Percentiles rank a stretch among this genome's conserved stretches.
Evolutionary conservation across 192 early-diverging fungal genomes (phyloP).

Genomic region (Glomus cerebriforme): DNA sequence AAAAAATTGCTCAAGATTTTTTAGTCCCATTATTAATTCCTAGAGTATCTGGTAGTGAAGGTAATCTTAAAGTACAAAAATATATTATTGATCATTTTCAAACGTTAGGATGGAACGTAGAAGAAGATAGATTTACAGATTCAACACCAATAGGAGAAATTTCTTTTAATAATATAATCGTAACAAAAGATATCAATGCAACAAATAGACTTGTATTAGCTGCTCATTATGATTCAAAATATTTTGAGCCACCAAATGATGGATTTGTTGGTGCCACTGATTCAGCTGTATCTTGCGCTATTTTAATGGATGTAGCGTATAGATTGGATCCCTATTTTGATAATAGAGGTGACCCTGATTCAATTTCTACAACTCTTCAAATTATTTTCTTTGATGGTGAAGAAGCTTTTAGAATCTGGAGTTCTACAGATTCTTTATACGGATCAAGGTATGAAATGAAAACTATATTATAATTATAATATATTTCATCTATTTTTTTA

Average conservation of each 20-base stretch:
- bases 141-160: slow-evolving; percentile 77
- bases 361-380: slow-evolving; percentile 63
- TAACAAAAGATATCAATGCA: slow-evolving; percentile 81
- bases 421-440: slow-evolving; percentile 81
- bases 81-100: slow-evolving; percentile 69
- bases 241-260: slow-evolving; percentile 53
- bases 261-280: slow-evolving; percentile 88
- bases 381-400: slow-evolving; percentile 98
- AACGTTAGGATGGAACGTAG: slow-evolving; percentile 74
- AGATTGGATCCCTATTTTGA: slow-evolving; percentile 66
- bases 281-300: slow-evolving; percentile 87
- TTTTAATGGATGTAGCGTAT: slow-evolving; percentile 82
- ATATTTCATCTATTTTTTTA: background rate
- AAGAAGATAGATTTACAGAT: slow-evolving; percentile 75
- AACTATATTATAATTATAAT: slow-evolving; percentile 8
- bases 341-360: slow-evolving; percentile 39
- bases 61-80: slow-evolving; percentile 67
- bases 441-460: slow-evolving; percentile 61
- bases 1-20: background rate
- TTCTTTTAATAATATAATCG: slow-evolving; percentile 85
- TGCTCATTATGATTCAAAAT: slow-evolving; percentile 94
- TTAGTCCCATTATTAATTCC: slow-evolving; percentile 68
- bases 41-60: slow-evolving; percentile 77
- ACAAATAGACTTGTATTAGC: slow-evolving; percentile 76
- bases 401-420: slow-evolving; percentile 85